Evolutionary conservation across 768 basidiomycete species (phyloP).

Genomic region (Lentinula guzmanii): DNA sequence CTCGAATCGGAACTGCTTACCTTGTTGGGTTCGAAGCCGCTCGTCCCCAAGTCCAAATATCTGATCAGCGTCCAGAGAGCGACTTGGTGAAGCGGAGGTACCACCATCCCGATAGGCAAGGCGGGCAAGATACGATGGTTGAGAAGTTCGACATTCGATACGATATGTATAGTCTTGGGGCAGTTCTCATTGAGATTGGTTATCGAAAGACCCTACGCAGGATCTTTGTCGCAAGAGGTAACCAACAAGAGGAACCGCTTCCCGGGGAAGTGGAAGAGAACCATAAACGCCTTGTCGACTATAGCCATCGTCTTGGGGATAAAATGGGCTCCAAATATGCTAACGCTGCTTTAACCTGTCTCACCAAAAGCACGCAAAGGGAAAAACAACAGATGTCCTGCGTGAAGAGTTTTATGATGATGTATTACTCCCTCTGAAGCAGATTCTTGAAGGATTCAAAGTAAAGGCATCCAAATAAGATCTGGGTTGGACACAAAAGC

Average conservation of each 20-base stretch:
- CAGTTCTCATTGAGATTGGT: neutral
- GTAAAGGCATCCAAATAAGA: too few species aligned
- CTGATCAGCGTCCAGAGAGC: neutral
- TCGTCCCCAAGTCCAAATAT: too few species aligned
- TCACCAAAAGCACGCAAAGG: neutral
- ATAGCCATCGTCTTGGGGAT: neutral
- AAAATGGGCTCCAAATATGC: neutral
- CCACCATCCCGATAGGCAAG: neutral
- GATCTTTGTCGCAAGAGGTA: neutral
- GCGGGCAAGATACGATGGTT: neutral
- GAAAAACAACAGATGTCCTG: neutral
- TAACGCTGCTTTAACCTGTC: neutral
- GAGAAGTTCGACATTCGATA: neutral
- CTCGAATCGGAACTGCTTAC: too few species aligned
- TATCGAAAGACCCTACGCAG: neutral
- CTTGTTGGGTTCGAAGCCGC: too few species aligned
- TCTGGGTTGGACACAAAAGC: too few species aligned
- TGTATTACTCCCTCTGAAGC: neutral
- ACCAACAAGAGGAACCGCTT: too few species aligned
- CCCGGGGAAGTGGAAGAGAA: too few species aligned
- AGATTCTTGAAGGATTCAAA: neutral
- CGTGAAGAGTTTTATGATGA: neutral
- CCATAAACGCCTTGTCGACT: neutral
- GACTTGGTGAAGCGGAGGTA: neutral
- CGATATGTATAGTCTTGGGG: constrained; percentile 4